A percentile compares a stretch with the other conserved stretches of the same genome.
These are phyloP conservation scores for Tardiomyces blankii DNA, from an alignment of 1,139 yeast species.

Conservation along the genomic window DNA sequence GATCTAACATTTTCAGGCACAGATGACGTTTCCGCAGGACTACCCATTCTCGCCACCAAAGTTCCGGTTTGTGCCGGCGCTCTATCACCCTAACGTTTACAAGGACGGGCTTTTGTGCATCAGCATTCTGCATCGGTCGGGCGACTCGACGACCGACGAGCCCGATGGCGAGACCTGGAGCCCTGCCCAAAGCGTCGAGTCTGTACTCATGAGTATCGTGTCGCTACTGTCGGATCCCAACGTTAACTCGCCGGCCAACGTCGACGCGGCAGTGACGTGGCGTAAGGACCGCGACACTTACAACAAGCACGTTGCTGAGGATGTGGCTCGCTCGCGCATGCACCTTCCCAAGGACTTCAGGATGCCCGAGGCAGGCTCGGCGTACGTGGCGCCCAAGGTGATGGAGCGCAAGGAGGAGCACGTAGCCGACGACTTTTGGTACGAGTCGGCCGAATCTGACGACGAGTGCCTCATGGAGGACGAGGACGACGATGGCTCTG, in stretches of 20 bases:
- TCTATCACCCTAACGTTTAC: constrained; percentile 91
- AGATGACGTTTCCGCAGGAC: constrained; percentile 85
- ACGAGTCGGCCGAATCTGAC: constrained; percentile 59
- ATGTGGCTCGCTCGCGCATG: constrained; percentile 71
- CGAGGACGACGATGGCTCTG: constrained; percentile 37
- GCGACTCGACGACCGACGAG: constrained; percentile 78
- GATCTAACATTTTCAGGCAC: constrained; percentile 43
- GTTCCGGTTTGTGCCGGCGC: constrained; percentile 88
- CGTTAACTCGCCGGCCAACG: constrained; percentile 88
- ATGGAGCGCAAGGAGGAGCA: constrained; percentile 45
- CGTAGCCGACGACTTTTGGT: constrained; percentile 82
- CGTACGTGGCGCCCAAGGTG: constrained; percentile 41
- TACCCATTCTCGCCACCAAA: constrained; percentile 90
- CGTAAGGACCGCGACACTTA: constrained; percentile 75
- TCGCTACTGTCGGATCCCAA: constrained; percentile 90
- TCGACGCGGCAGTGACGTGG: constrained; percentile 91
- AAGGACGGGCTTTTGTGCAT: constrained; percentile 89
- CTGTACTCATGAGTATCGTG: constrained; percentile 79
- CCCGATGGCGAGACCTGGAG: constrained; percentile 85
- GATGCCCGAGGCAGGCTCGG: constrained; percentile 58
- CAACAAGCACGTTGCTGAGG: constrained; percentile 65
- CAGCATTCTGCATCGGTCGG: constrained; percentile 81
- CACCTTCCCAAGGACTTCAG: constrained; percentile 80
- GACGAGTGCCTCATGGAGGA: constrained; percentile 44
- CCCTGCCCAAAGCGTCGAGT: constrained; percentile 92